phyloP scores from a whole-genome alignment of 2,329 filamentous ascomycete species.

The Botrytis sinoallii region DNA sequence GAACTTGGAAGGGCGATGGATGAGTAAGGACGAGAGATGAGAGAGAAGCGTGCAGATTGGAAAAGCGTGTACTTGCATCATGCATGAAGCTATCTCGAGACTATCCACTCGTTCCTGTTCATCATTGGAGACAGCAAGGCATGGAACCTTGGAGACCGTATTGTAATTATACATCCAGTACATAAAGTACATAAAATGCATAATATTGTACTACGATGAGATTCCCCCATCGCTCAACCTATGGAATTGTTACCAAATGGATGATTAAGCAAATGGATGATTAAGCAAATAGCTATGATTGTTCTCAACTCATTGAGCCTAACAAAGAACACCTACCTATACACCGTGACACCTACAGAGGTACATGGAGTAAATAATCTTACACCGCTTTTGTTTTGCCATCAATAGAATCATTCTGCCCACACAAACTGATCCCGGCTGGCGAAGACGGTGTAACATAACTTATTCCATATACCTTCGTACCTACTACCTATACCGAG shows the following conservation, averaged over 20 bases:
- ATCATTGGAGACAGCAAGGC: conserved; percentile 9
- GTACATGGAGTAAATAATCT: too few relatives aligned
- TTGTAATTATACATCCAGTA: neutral
- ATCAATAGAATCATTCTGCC: too few relatives aligned
- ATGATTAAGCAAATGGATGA: neutral
- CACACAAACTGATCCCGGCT: too few relatives aligned
- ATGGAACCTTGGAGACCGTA: neutral
- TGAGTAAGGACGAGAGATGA: neutral
- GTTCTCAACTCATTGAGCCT: neutral
- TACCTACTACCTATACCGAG: too few relatives aligned
- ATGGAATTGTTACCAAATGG: neutral
- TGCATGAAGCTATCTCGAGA: neutral
- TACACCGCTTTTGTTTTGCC: too few relatives aligned
- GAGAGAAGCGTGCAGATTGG: neutral
- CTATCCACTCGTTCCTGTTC: neutral
- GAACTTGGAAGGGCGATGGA: neutral
- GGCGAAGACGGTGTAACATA: too few relatives aligned
- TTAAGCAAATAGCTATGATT: neutral
- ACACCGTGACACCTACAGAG: too few relatives aligned
- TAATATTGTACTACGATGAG: neutral
- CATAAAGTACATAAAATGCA: neutral
- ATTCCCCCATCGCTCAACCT: neutral
- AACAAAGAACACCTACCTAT: neutral
- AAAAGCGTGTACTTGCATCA: conserved; percentile 5
- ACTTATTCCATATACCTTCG: too few relatives aligned